Evolutionary conservation across 2,329 filamentous ascomycete genomes (phyloP), one percentile per base, ranked within the genome.

Genomic region (Diaporthe ilicicola): DNA sequence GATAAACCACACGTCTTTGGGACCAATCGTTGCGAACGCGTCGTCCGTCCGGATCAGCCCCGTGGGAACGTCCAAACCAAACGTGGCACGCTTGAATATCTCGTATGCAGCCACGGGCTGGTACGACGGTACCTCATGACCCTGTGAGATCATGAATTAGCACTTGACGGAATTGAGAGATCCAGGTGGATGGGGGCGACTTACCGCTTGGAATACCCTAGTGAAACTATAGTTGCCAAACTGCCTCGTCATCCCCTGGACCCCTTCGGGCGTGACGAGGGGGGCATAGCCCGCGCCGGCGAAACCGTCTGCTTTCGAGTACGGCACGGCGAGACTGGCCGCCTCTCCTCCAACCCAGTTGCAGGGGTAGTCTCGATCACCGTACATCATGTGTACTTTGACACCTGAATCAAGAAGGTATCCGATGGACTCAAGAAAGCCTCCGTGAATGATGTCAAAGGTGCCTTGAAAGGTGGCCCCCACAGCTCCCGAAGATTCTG

Each of bases 201-300:
- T 37, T 64, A 50, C 59, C 2, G 88, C 84, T 74, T 89, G 85
- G 75, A 87, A 90, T 19, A 90, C 85, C 0, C 88, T 82, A 24
- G 86, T 83, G 77, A 89, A 91, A 2, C 85, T 87, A 70, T 90
- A 84, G 74, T 93, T 93, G 1, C 90, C 91, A 73, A 87, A 90
- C 76, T 93, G 91, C 3, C 91, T 85, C 0, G 92, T 91, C 72
- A 88, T 86, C 8, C 92, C 92, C 27, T 85, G 89, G 77, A 87
- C 86, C 3, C 84, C 83, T 12, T 82, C 83, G 74, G 90, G 89
- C 8, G 90, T 87, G 17, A 86, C 80, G 51, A 93, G 86, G 2
- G 89, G 87, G 0, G 87, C 85, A 76, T 93, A 93, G 0, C 90
- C 91, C 0, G 91, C 88, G 0, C 80, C 77, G 10, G 70, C 79